Evolutionary conservation across 371 early-diverging fungal species (phyloP).

Genomic region (Mucor piriformis): DNA sequence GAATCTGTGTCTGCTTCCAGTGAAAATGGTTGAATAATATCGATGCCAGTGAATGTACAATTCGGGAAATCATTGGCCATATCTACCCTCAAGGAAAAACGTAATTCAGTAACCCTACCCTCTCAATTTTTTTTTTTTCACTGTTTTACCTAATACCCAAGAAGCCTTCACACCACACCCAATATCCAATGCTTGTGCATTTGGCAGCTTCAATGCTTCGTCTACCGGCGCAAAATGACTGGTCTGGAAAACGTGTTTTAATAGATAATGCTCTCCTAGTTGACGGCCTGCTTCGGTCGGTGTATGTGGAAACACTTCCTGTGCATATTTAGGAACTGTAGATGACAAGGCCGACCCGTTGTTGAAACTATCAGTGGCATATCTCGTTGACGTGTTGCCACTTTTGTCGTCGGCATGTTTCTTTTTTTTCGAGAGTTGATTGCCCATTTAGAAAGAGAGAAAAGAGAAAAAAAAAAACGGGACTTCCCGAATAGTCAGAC

Average conservation of each 20-base stretch:
- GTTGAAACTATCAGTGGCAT: slow-evolving; percentile 3
- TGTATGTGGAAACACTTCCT: slow-evolving; percentile 21
- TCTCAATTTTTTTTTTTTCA: too few species aligned
- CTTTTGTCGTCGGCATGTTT: background rate
- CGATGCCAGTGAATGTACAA: slow-evolving; percentile 33
- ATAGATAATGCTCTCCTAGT: slow-evolving; percentile 31
- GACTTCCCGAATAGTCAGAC: too few species aligned
- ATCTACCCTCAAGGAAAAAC: slow-evolving; percentile 12
- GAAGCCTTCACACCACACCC: slow-evolving; percentile 38
- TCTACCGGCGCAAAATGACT: slow-evolving; percentile 41
- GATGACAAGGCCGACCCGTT: slow-evolving; percentile 5
- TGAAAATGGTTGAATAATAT: slow-evolving; percentile 24
- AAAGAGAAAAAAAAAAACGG: too few species aligned
- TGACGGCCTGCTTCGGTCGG: slow-evolving; percentile 28
- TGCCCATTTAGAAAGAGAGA: background rate
- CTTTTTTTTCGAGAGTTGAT: background rate
- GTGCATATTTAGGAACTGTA: slow-evolving; percentile 7
- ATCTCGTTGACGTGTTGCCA: too few species aligned
- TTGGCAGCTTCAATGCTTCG: slow-evolving; percentile 13
- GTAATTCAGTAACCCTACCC: background rate
- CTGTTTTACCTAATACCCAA: slow-evolving; percentile 26
- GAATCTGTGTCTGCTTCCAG: background rate
- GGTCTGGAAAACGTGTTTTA: slow-evolving; percentile 42
- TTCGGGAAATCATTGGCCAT: slow-evolving; percentile 40
- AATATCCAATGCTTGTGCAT: slow-evolving; percentile 36